phyloP scores from a whole-genome alignment of 2,329 filamentous ascomycete species.

The Neodidymelliopsis sp. region DNA sequence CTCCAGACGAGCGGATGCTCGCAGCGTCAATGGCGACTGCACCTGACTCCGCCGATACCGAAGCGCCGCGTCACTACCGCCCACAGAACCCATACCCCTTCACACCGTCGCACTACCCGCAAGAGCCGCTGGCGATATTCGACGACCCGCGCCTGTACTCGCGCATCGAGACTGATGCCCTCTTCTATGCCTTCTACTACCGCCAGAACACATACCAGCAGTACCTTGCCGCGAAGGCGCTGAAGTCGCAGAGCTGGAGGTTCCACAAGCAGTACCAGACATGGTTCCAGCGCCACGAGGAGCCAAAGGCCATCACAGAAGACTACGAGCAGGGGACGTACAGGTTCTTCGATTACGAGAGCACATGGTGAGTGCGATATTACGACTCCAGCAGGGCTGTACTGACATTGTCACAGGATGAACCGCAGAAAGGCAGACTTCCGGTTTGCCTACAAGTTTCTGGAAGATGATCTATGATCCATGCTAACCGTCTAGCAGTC shows the following conservation, averaged over 20 bases:
- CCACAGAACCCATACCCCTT: constrained; percentile 79
- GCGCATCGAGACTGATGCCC: constrained; percentile 90
- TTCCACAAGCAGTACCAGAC: constrained; percentile 99
- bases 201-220: constrained; percentile 96
- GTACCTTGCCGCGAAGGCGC: constrained; percentile 91
- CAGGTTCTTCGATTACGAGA: constrained; percentile 99
- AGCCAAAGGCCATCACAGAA: constrained; percentile 98
- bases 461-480: constrained; percentile 84
- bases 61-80: constrained; percentile 82
- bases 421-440: constrained; percentile 97
- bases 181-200: constrained; percentile 99
- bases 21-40: constrained; percentile 75
- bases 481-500: constrained; percentile 2
- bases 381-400: neutral
- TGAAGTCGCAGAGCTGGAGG: constrained; percentile 98
- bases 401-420: constrained; percentile 75
- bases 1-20: constrained; percentile 75
- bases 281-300: constrained; percentile 98
- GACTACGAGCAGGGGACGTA: constrained; percentile 99
- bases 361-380: constrained; percentile 77
- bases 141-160: constrained; percentile 89
- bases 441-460: constrained; percentile 97
- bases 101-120: constrained; percentile 84
- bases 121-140: constrained; percentile 89
- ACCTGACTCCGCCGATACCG: constrained; percentile 79